Base-by-base conservation (phyloP, 106 monocot genomes). In the Vanilla planifolia region DNA sequence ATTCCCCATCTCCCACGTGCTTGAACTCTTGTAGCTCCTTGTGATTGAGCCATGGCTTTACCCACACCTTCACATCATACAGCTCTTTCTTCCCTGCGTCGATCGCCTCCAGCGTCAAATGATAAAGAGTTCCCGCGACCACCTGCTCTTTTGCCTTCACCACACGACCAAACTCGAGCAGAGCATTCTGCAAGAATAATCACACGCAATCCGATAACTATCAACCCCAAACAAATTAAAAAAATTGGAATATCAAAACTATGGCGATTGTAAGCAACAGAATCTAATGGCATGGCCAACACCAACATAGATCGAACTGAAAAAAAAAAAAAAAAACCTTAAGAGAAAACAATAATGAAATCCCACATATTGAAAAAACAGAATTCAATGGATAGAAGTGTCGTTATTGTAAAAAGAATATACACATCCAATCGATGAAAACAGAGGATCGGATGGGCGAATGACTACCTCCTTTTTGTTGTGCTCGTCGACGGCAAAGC, bases 401-500 rank as follows among this genome's bases (percentile, higher is more conserved):
- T n/a, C n/a, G n/a, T n/a, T n/a, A n/a, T n/a, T n/a, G n/a, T n/a
- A n/a, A n/a, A n/a, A n/a, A n/a, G n/a, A n/a, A n/a, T n/a, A n/a
- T n/a, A n/a, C n/a, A n/a, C n/a, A n/a, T n/a, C n/a, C n/a, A n/a
- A n/a, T n/a, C n/a, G n/a, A n/a, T n/a, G n/a, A n/a, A n/a, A n/a
- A n/a, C n/a, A n/a, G n/a, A n/a, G n/a, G n/a, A n/a, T n/a, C n/a
- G n/a, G n/a, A n/a, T n/a, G n/a, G n/a, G n/a, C n/a, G 16, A 27
- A 17, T 6, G 4, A 27, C 47, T 4, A 74, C 80, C 80, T 80
- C 47, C 59, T 71, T 57, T 52, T 75, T 71, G 71, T 80, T 80
- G 75, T 80, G 67, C 34, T 80, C 75, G 6, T 80, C 67, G 43
- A 80, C 80, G 23, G 80, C 75, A 51, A 80, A 75, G 33, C 76